These are phyloP conservation scores for Pleurotus djamor DNA, from an alignment of 768 basidiomycete genomes.

Conservation along the genomic window DNA sequence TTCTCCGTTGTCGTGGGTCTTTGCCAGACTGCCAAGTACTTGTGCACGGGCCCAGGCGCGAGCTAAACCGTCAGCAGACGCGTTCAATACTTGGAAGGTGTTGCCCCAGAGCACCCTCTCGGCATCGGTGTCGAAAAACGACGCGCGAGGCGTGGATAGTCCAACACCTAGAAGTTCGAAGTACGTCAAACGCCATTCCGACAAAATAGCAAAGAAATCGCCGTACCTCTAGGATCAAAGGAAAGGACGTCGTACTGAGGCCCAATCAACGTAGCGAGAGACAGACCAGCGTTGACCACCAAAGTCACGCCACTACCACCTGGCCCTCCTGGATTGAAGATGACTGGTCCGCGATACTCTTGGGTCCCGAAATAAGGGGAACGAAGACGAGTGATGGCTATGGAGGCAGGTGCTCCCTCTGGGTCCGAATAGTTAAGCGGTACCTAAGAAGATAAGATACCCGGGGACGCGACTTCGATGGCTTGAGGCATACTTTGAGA, in stretches of 20 bases:
- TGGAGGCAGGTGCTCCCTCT: slow-evolving; percentile 29
- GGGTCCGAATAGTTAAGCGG: slow-evolving; percentile 45
- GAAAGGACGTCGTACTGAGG: slow-evolving; percentile 44
- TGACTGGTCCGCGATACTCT: slow-evolving; percentile 39
- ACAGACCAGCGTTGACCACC: slow-evolving; percentile 16
- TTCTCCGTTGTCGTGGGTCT: slow-evolving; percentile 22
- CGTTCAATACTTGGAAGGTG: slow-evolving; percentile 16
- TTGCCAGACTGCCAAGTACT: slow-evolving; percentile 26
- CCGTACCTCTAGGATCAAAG: slow-evolving; percentile 43
- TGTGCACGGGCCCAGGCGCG: slow-evolving; percentile 29
- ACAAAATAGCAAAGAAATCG: background rate
- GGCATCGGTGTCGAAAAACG: slow-evolving; percentile 30
- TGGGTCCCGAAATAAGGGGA: slow-evolving; percentile 21
- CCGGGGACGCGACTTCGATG: background rate
- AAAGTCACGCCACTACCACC: slow-evolving; percentile 41
- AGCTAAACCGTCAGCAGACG: slow-evolving; percentile 21
- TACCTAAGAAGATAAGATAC: slow-evolving; percentile 24
- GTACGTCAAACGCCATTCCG: background rate
- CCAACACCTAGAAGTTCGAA: slow-evolving; percentile 25
- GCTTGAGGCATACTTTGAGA: slow-evolving; percentile 15
- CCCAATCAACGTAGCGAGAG: slow-evolving; percentile 31
- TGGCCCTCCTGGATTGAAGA: slow-evolving; percentile 48
- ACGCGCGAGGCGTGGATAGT: slow-evolving; percentile 29
- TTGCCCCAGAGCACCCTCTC: slow-evolving; percentile 27
- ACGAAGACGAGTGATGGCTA: slow-evolving; percentile 39